Evolutionary conservation across 2,329 filamentous ascomycete genomes (phyloP).

Genomic region (Colletotrichum higginsianum): DNA sequence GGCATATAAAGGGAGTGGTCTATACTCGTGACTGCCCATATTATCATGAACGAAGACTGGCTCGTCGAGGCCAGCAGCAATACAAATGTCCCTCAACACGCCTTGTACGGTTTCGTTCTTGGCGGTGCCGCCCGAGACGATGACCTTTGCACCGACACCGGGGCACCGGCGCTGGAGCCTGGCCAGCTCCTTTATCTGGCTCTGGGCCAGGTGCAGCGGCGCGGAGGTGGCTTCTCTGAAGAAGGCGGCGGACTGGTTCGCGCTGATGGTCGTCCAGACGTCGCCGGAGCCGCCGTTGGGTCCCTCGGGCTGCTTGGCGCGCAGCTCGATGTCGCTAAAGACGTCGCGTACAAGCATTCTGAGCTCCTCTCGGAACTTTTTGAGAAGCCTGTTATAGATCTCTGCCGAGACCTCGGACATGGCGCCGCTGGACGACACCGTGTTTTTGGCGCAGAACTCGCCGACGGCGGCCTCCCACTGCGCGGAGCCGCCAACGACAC

Average conservation of each 20-base stretch:
- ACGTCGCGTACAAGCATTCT: not conserved
- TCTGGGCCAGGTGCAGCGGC: not conserved
- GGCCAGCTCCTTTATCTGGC: not conserved
- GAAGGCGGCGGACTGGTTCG: not conserved
- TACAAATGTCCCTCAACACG: not conserved
- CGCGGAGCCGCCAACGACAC: conserved; percentile 22
- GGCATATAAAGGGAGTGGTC: not conserved
- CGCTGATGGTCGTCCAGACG: not conserved
- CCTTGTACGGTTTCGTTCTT: conserved; percentile 11
- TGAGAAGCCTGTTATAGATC: not conserved
- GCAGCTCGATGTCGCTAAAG: not conserved
- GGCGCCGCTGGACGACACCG: too few relatives aligned
- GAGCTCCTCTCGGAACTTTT: not conserved
- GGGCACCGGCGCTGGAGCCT: not conserved
- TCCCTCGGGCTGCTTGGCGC: not conserved
- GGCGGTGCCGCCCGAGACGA: conserved; percentile 20
- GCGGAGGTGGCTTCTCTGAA: not conserved
- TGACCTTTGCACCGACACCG: not conserved
- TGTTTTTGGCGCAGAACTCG: conserved; percentile 13
- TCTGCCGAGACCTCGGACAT: not conserved
- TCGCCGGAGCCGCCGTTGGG: not conserved
- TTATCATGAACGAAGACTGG: not conserved
- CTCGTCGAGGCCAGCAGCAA: not conserved
- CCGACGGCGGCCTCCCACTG: conserved; percentile 33
- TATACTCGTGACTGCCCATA: not conserved